Evolutionary conservation across 78 protist species (phyloP).

Genomic region (Bodo saltans): DNA sequence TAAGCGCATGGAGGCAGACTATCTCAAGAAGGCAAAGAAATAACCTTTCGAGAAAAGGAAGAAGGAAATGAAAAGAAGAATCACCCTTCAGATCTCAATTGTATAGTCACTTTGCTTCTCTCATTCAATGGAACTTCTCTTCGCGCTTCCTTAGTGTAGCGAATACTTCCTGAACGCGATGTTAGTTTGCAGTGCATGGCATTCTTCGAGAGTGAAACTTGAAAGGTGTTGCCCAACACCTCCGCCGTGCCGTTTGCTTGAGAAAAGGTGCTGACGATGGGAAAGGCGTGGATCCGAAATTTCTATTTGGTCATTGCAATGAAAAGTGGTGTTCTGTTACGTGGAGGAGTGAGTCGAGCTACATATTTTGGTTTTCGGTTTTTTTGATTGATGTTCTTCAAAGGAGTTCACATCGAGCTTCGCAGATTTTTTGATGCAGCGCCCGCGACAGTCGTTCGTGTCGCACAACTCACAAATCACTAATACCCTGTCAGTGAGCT

Average conservation of each 20-base stretch:
- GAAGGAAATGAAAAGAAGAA: neutral
- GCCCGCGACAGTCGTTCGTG: conserved; percentile 17
- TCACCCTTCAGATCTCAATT: neutral
- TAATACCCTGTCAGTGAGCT: no score
- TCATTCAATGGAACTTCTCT: neutral
- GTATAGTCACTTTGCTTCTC: neutral
- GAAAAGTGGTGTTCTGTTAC: no score
- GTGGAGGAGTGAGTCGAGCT: no score
- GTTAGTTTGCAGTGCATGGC: neutral
- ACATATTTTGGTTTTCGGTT: no score
- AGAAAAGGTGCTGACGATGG: neutral
- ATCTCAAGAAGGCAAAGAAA: neutral
- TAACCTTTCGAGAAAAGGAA: neutral
- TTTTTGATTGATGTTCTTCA: no score
- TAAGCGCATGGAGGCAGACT: neutral
- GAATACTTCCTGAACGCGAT: neutral
- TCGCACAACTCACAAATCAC: no score
- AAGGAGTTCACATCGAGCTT: no score
- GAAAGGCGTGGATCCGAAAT: conserved; percentile 1
- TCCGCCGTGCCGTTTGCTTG: neutral
- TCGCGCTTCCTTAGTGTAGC: neutral
- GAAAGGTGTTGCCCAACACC: neutral
- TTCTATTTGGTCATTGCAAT: no score
- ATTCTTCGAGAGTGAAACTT: neutral
- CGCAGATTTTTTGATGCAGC: neutral